Evolutionary conservation across 257 asterid species (phyloP), one percentile per base, ranked within the genome.

Genomic region (Pogostemon cablin): DNA sequence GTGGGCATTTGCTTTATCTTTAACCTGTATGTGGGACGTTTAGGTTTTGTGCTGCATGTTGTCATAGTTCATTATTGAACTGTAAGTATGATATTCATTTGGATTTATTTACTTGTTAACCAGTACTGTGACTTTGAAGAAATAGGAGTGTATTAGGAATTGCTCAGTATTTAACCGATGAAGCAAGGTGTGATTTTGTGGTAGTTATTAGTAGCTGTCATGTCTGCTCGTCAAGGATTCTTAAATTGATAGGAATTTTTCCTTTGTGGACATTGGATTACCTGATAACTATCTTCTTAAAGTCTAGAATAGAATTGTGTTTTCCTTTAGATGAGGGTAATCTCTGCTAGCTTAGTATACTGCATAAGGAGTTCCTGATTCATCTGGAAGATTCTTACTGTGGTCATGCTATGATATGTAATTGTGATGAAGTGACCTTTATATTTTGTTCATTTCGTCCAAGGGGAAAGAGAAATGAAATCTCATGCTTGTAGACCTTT

Each of bases 171-270:
- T 41, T 35, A 68, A 32, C 43, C 42, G 61, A 10, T 11, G 3
- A 15, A 39, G 11, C 1, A 4, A 67, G 32, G 54, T 58, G 68
- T 48, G 40, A 17, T 42, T 42, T 8, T 3, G 1, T 3, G 9
- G 40, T 72, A 63, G 72, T 59, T 65, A 48, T 52, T 65, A 9
- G 48, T 50, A 67, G 58, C 42, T 58, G 57, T 65, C 3, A 3
- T 56, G 65, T 38, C 66, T 54, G 38, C 47, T 37, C n/a, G 3
- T 62, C 3, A 55, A 57, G 17, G 50, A 40, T 56, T 55, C n/a
- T 58, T 58, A 43, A 17, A 32, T 41, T 47, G 63, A 39, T 54
- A 8, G 5, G 20, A 50, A 38, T 25, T 43, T 25, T 25, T 25
- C 32, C 32, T 25, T 25, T 25, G 32, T 25, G 32, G 32, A 25